phyloP scores from a whole-genome alignment of 352 stramenopile genomes.

The Peronospora farinosa region DNA sequence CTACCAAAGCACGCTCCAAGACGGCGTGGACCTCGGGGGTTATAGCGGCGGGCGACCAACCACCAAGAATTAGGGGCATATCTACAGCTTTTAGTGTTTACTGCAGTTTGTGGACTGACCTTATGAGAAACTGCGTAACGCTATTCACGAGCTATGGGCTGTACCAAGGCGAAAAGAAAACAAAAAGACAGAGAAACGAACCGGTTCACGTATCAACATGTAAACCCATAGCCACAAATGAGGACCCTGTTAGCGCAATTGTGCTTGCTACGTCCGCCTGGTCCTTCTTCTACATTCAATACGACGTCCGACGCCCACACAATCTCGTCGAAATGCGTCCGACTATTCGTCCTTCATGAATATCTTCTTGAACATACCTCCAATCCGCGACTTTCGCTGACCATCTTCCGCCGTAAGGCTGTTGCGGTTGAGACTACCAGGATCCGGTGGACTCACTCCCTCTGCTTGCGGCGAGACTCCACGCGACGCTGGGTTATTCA shows the following conservation, averaged over 20 bases:
- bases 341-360: constrained; percentile 77
- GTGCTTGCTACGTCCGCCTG: background rate
- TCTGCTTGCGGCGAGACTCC: constrained; percentile 24
- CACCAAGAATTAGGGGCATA: constrained; percentile 24
- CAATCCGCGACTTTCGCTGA: constrained; percentile 71
- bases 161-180: background rate
- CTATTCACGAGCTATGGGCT: constrained; percentile 4
- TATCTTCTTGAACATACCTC: constrained; percentile 87
- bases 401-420: constrained; percentile 60
- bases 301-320: background rate
- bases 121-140: background rate
- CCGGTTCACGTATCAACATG: constrained; percentile 20
- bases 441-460: constrained; percentile 27
- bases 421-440: constrained; percentile 33
- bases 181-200: background rate
- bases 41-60: constrained; percentile 16
- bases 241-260: background rate
- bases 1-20: constrained; percentile 20
- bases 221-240: constrained; percentile 13
- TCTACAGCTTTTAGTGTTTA: constrained; percentile 1
- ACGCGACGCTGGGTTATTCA: constrained; percentile 39
- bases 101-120: constrained; percentile 8
- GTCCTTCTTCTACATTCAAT: constrained; percentile 11
- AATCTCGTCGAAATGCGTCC: constrained; percentile 4
- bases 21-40: constrained; percentile 21